phyloP scores from a whole-genome alignment of 2,329 filamentous ascomycete species.

The Colletotrichum spinosum region DNA sequence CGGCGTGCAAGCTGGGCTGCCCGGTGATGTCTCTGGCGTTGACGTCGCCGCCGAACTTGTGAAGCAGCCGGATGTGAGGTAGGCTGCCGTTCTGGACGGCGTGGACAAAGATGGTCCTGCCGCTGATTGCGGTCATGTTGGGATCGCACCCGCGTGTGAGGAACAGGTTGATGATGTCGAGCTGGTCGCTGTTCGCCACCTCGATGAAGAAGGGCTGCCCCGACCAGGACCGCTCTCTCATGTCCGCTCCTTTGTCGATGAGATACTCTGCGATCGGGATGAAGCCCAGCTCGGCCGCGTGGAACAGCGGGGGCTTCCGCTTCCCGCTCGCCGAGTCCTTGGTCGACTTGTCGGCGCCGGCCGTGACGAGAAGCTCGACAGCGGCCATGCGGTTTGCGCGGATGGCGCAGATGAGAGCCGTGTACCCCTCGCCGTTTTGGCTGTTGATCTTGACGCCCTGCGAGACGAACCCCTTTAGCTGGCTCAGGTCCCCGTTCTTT shows the following conservation, averaged over 20 bases:
- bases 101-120: constrained; percentile 45
- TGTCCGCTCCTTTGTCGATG: constrained; percentile 35
- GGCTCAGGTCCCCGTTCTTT: constrained; percentile 46
- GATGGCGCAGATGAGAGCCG: constrained; percentile 49
- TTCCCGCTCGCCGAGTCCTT: constrained; percentile 37
- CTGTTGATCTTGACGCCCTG: constrained; percentile 52
- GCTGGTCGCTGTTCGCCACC: constrained; percentile 26
- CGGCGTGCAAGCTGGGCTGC: constrained; percentile 42
- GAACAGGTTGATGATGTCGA: constrained; percentile 40
- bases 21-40: constrained; percentile 42
- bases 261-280: constrained; percentile 35
- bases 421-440: constrained; percentile 49
- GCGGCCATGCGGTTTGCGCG: constrained; percentile 46
- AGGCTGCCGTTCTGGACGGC: constrained; percentile 41
- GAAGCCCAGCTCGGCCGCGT: constrained; percentile 36
- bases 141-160: constrained; percentile 50
- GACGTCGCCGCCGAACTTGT: constrained; percentile 41
- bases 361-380: constrained; percentile 46
- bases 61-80: constrained; percentile 30
- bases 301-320: constrained; percentile 41
- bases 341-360: constrained; percentile 44
- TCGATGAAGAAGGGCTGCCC: constrained; percentile 35
- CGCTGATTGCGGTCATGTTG: constrained; percentile 44
- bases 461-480: constrained; percentile 47
- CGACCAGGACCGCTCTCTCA: constrained; percentile 32